Evolutionary conservation across 176 grass and related monocot genomes (phyloP).

Genomic region (Echinochloa phyllopogon): DNA sequence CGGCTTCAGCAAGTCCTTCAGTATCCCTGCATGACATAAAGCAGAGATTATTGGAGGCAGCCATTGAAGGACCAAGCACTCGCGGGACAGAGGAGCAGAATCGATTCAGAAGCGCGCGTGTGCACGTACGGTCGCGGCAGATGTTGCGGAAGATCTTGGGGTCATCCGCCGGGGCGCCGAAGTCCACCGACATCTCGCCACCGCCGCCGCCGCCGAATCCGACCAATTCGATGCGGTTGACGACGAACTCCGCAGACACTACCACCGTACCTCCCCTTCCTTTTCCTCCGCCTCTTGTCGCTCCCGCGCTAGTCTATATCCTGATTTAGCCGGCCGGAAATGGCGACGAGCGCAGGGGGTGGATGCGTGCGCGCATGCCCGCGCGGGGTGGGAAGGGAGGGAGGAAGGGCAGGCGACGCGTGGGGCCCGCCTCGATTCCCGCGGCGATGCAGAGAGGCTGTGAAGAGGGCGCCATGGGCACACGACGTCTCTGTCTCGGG

Average conservation of each 20-base stretch:
- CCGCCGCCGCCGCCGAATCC: not conserved
- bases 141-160: constrained; percentile 82
- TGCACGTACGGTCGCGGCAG: constrained; percentile 73
- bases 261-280: not conserved
- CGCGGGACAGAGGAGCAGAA: not conserved
- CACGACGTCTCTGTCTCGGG: not conserved
- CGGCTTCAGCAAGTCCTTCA: constrained; percentile 79
- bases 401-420: not conserved
- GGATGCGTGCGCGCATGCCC: constrained; percentile 18
- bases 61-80: not conserved
- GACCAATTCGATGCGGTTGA: not conserved
- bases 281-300: not conserved
- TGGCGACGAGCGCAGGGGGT: constrained; percentile 14
- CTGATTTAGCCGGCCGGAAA: constrained; percentile 49
- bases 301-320: constrained; percentile 32
- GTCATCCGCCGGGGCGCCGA: constrained; percentile 62
- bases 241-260: not conserved
- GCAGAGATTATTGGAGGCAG: not conserved
- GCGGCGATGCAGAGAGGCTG: not conserved
- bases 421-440: constrained; percentile 45
- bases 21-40: constrained; percentile 56
- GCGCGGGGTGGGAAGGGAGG: not conserved
- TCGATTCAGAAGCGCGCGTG: not conserved
- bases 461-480: not conserved
- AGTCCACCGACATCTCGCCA: constrained; percentile 72